Base-by-base conservation (phyloP, 768 basidiomycete species). In the Chalciporus sphaerocephalus region DNA sequence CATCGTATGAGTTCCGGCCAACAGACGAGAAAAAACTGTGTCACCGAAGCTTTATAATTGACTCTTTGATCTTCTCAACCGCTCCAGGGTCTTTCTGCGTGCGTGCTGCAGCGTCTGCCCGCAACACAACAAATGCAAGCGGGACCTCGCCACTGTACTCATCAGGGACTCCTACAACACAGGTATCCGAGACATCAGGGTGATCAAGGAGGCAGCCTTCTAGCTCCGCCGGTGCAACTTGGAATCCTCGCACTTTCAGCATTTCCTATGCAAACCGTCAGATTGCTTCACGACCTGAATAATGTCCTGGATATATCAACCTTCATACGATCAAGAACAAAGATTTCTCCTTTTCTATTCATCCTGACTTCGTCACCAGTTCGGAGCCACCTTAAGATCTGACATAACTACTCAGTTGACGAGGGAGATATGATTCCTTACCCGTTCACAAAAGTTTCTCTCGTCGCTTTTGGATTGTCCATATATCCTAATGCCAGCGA, bases 141-240 rank as follows among this genome's bases (percentile, higher is more conserved):
- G 88, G 87, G 10, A 86, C 53, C 59, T 91, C 87, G 15, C 87
- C 86, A 47, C 75, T 84, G 58, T 83, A 87, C 18, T 88, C 86
- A 54, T 90, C 84, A 1, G 74, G 73, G n/a, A 87, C 58, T 5
- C 83, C 77, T 6, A 89, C 81, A 7, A 85, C 80, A 52, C 83
- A 83, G 1, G 70, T 70, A 55, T 83, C 83, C 4, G 63, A 66
- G 10, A 88, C 82, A 47, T 80, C 78, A 9, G 74, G 70, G 54
- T 85, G 82, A 27, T 71, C 57, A 27, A 86, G 69, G 38, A 85
- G 67, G 59, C 82, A 82, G 0, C 80, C 83, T 62, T 85, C 82
- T 1, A 84, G 63, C 51, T 84, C 83, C 3, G 83, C 81, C 1
- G 83, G 81, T 4, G 80, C 80, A 4, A 85, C 82, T 59, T 80